A percentile compares a stretch with the other conserved stretches of the same genome.
Evolutionary conservation across 768 basidiomycete species (phyloP).

Genomic region (Tylopilus rubrobrunneus): DNA sequence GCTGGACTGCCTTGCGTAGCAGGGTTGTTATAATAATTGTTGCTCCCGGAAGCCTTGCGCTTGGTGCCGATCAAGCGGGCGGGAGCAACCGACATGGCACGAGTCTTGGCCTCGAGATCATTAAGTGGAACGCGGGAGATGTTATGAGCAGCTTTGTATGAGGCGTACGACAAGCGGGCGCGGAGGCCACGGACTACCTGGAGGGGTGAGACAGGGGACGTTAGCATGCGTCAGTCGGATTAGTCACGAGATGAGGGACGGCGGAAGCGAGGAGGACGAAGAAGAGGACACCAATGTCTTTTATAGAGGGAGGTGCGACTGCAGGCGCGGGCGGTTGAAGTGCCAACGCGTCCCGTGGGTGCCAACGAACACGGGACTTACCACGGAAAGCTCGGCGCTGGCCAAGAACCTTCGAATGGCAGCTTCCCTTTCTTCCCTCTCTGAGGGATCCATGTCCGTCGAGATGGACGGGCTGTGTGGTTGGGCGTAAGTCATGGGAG

Average conservation of each 20-base stretch:
- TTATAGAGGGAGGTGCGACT: slow-evolving; percentile 2
- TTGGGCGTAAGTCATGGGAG: slow-evolving; percentile 61
- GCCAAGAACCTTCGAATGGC: slow-evolving; percentile 75
- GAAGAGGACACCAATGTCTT: slow-evolving; percentile 1
- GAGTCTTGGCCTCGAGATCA: slow-evolving; percentile 66
- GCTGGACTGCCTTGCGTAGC: slow-evolving; percentile 41
- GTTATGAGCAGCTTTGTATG: slow-evolving; percentile 79
- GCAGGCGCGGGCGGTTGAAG: slow-evolving; percentile 22
- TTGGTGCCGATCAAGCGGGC: slow-evolving; percentile 56
- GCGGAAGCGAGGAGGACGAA: not conserved
- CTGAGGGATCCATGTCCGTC: slow-evolving; percentile 39
- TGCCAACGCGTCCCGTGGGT: slow-evolving; percentile 46
- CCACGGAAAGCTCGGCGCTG: slow-evolving; percentile 76
- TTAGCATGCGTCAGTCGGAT: slow-evolving; percentile 18
- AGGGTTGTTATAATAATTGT: slow-evolving; percentile 51
- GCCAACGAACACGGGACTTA: slow-evolving; percentile 42
- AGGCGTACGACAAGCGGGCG: slow-evolving; percentile 77
- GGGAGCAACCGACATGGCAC: slow-evolving; percentile 40
- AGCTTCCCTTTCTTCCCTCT: slow-evolving; percentile 59
- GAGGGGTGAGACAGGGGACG: slow-evolving; percentile 28
- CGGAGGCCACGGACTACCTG: slow-evolving; percentile 81
- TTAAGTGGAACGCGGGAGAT: slow-evolving; percentile 59
- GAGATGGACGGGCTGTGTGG: slow-evolving; percentile 39
- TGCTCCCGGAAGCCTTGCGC: slow-evolving; percentile 42
- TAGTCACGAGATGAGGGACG: slow-evolving; percentile 8